Evolutionary conservation across 371 early-diverging fungal genomes (phyloP), one percentile per base, ranked within the genome.

Genomic region (Dichotomocladium elegans): DNA sequence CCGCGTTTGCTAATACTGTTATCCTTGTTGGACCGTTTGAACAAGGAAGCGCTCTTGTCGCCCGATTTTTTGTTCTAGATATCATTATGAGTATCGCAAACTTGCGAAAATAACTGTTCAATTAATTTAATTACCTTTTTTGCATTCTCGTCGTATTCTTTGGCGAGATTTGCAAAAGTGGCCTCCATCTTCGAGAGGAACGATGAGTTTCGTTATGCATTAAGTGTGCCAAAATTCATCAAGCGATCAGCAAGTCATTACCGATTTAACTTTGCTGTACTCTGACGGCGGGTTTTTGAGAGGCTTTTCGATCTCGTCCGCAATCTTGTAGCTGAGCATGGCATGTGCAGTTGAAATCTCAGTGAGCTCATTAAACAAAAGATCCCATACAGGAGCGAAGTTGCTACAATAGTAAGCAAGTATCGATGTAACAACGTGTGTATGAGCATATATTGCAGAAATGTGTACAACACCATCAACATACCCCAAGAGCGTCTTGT

Each of bases 261-360:
- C 66, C 48, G 48, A 40, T 51, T 49, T 53, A 24, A 49, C 44
- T 27, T 54, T 54, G 24, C 47, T 41, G 25, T 48, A 43, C 17
- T 57, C 61, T 8, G 58, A 55, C 24, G 55, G 45, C 14, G 44
- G 41, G 7, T 33, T 46, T 34, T 63, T 55, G 31, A 77, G 35
- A 10, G 70, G 67, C 17, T 66, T 59, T 47, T 72, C 73, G 47
- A 77, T 63, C 31, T 77, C 73, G 17, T 65, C 66, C 14, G 64
- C 41, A 46, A 77, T 77, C 33, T 67, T 60, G 49, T 61, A 60
- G 22, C 72, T 61, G 41, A 72, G 58, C 11, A 70, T 64, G 10
- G 64, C 69, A 57, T 77, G 77, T 17, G 68, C 59, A 2, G 71
- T 65, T 10, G 77, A 72, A 31, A 70, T 47, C 47, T 77, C 77